These are phyloP conservation scores for Penicillium corylophilum DNA, from an alignment of 2,329 filamentous ascomycete genomes.

Conservation along the genomic window DNA sequence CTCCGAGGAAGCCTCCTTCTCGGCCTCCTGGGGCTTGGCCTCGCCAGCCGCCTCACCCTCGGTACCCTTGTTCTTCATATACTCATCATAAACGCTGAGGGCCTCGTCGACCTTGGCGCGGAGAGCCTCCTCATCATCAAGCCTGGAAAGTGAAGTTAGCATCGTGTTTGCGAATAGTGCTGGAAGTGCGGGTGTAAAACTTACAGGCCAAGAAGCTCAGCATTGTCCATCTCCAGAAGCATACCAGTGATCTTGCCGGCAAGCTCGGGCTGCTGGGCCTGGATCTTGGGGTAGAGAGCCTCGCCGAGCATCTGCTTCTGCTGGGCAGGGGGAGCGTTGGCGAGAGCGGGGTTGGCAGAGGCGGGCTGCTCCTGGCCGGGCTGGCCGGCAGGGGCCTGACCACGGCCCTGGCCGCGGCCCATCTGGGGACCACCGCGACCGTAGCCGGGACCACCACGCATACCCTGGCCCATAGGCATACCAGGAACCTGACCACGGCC, in stretches of 20 bases:
- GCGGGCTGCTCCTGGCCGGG: slow-evolving; percentile 40
- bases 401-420: slow-evolving; percentile 44
- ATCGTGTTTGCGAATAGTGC: not conserved
- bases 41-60: slow-evolving; percentile 44
- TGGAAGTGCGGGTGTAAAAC: slow-evolving; percentile 42
- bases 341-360: slow-evolving; percentile 51
- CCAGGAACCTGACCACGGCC: slow-evolving; percentile 66
- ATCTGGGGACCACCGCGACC: slow-evolving; percentile 47
- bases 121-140: slow-evolving; percentile 84
- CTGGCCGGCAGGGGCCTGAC: slow-evolving; percentile 38
- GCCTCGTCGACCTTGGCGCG: slow-evolving; percentile 97
- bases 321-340: slow-evolving; percentile 62
- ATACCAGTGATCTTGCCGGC: slow-evolving; percentile 99
- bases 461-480: slow-evolving; percentile 65
- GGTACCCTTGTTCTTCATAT: slow-evolving; percentile 78
- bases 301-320: slow-evolving; percentile 99
- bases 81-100: slow-evolving; percentile 95
- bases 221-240: slow-evolving; percentile 99
- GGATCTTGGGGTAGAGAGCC: slow-evolving; percentile 97
- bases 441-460: slow-evolving; percentile 49
- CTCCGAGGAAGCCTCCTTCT: slow-evolving; percentile 44
- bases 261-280: slow-evolving; percentile 87
- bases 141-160: slow-evolving; percentile 53
- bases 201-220: slow-evolving; percentile 92
- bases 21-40: slow-evolving; percentile 46